phyloP scores from a whole-genome alignment of 495 filamentous ascomycete genomes.

The Glarea lozoyensis region DNA sequence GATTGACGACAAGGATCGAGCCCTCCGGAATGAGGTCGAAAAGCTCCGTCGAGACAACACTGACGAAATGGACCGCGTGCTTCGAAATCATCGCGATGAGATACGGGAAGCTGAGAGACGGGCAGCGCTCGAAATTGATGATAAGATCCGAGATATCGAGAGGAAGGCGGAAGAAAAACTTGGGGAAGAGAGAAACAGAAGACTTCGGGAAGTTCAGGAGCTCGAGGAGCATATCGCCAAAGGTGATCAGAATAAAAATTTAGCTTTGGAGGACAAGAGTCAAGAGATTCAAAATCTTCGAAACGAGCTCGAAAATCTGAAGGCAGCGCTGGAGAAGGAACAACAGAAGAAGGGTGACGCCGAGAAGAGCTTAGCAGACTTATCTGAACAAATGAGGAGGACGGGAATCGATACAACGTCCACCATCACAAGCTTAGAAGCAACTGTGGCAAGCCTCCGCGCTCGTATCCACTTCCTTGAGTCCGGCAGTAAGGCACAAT shows the following conservation, averaged over 20 bases:
- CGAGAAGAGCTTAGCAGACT: constrained; percentile 50
- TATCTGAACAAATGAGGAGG: constrained; percentile 44
- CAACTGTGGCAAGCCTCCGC: constrained; percentile 61
- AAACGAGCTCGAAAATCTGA: constrained; percentile 42
- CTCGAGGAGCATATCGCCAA: constrained; percentile 49
- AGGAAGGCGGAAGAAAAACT: constrained; percentile 13
- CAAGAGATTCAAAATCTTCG: constrained; percentile 47
- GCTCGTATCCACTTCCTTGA: constrained; percentile 81
- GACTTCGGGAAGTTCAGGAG: constrained; percentile 56
- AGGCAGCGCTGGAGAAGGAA: constrained; percentile 55
- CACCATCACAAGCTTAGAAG: constrained; percentile 60
- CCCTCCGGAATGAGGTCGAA: constrained; percentile 16
- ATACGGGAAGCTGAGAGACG: constrained; percentile 15
- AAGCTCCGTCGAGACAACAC: constrained; percentile 15
- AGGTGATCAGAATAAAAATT: constrained; percentile 54
- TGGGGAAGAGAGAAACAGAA: constrained; percentile 52
- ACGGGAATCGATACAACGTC: constrained; percentile 56
- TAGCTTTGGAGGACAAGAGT: constrained; percentile 53
- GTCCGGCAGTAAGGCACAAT: constrained; percentile 78
- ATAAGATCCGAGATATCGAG: constrained; percentile 17
- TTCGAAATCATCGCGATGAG: constrained; percentile 18
- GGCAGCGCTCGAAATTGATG: constrained; percentile 12
- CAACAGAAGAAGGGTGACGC: constrained; percentile 43
- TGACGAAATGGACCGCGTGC: constrained; percentile 18
- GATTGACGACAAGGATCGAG: constrained; percentile 28